These are phyloP conservation scores for Pleodorina starrii DNA, from an alignment of 139 green algal genomes.

Conservation along the genomic window DNA sequence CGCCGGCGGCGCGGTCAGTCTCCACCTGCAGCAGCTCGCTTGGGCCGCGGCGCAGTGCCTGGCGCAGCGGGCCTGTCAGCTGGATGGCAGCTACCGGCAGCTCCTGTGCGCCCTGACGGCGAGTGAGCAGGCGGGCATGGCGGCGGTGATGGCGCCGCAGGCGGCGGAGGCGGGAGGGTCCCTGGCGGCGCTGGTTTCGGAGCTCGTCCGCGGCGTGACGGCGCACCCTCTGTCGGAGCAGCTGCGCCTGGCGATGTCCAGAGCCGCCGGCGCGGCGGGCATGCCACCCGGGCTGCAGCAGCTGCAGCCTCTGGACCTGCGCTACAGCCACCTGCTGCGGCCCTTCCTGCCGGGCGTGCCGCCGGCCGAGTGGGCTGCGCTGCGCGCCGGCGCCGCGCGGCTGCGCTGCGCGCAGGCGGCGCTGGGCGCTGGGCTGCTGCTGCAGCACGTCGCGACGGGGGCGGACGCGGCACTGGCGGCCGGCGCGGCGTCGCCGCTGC, in stretches of 20 bases:
- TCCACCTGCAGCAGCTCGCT: slow-evolving; percentile 50
- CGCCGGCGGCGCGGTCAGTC: background rate
- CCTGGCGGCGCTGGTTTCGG: slow-evolving; percentile 48
- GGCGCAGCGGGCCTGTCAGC: slow-evolving; percentile 49
- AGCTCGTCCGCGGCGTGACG: slow-evolving; percentile 2
- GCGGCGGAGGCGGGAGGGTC: background rate
- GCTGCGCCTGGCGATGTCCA: background rate
- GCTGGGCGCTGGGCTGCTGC: slow-evolving; percentile 30
- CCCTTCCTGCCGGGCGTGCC: slow-evolving; percentile 21
- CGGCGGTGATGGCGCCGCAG: background rate
- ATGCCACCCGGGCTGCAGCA: slow-evolving; percentile 44
- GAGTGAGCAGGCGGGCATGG: background rate
- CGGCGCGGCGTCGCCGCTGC: slow-evolving; percentile 43
- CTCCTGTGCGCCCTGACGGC: background rate
- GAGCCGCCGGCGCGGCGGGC: background rate
- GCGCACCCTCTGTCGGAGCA: slow-evolving; percentile 22
- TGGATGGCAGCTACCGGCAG: slow-evolving; percentile 6
- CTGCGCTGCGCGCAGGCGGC: background rate
- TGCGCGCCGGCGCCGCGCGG: background rate
- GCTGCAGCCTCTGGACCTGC: slow-evolving; percentile 51
- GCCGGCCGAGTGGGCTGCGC: background rate
- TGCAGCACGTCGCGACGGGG: slow-evolving; percentile 28
- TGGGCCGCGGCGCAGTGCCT: slow-evolving; percentile 60
- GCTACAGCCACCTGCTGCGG: slow-evolving; percentile 33
- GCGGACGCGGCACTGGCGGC: slow-evolving; percentile 35